Base-by-base conservation (phyloP, 2,329 filamentous ascomycete species). In the Cordyceps tenuipes region DNA sequence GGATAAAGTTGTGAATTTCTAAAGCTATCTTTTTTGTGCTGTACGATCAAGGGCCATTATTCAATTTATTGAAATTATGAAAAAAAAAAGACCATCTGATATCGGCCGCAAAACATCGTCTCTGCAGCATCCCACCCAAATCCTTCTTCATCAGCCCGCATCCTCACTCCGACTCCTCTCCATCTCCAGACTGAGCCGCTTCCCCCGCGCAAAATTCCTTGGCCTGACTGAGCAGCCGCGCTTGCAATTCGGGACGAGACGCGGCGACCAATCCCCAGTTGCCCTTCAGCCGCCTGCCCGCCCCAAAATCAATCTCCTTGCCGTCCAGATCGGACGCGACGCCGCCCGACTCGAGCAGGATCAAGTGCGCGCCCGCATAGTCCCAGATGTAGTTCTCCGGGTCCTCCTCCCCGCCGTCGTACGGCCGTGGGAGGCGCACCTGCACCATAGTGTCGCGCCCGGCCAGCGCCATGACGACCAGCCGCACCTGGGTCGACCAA, bases 401-500 rank as follows among this genome's bases (percentile, higher is more conserved):
- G 17, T 51, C 47, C 9, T 44, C 48, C 5, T 44, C 17, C 17
- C 36, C 46, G 1, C 34, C 47, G 5, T 2, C 15, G 21, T n/a
- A 12, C 23, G 10, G 23, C 9, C 17, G 26, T 8, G 53, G 41
- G 7, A 48, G 47, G 7, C 56, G 39, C 0, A 59, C 29, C 21
- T 58, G 56, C 21, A 51, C n/a, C 10, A 50, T 31, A n/a, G 51
- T 36, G 10, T 17, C 17, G 26, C 17, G 15, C 12, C 34, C 12
- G 3, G 36, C 56, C 15, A 59, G 47, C 10, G 36, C 46, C 36
- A 50, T 34, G 10, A 43, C 43, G 9, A 50, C 17, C 31, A 47
- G 50, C 10, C 54, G 31, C 3, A 61, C 29, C 23, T 61, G 60
- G 2, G 60, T 57, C 9, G 54, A 58, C 60, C 53, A 57, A 13